Evolutionary conservation across 192 early-diverging fungal species (phyloP).

Genomic region (Radiomyces spectabilis): DNA sequence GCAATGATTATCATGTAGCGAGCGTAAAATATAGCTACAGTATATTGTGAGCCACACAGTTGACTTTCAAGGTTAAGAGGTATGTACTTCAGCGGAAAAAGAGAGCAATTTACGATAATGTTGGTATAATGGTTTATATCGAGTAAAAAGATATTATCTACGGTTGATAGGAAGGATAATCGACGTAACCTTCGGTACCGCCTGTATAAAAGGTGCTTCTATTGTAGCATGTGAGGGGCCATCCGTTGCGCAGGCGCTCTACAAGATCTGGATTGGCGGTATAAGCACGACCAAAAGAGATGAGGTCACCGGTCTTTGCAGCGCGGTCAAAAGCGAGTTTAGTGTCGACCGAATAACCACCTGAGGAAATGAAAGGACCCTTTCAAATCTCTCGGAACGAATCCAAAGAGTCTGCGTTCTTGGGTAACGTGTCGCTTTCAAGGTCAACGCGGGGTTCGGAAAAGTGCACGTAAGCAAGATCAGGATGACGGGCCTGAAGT

Average conservation of each 20-base stretch:
- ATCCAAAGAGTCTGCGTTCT: slow-evolving; percentile 4
- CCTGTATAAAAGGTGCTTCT: slow-evolving; percentile 8
- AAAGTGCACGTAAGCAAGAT: slow-evolving; percentile 22
- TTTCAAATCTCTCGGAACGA: slow-evolving; percentile 16
- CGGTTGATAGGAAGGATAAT: slow-evolving; percentile 25
- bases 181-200: slow-evolving; percentile 10
- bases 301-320: slow-evolving; percentile 4
- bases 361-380: slow-evolving; percentile 7
- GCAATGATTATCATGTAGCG: too few relatives aligned
- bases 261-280: slow-evolving; percentile 26
- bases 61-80: too few relatives aligned
- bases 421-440: neutral
- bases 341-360: neutral
- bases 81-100: too few relatives aligned
- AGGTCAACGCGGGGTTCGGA: slow-evolving; percentile 13
- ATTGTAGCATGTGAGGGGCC: slow-evolving; percentile 14
- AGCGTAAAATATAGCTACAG: too few relatives aligned
- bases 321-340: neutral
- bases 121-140: too few relatives aligned
- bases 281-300: slow-evolving; percentile 20
- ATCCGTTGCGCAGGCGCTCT: slow-evolving; percentile 4
- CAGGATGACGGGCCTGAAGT: slow-evolving; percentile 12
- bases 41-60: too few relatives aligned
- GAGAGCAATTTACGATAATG: too few relatives aligned
- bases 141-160: too few relatives aligned